Base-by-base conservation (phyloP, 768 basidiomycete genomes). In the Amanita exitialis region DNA sequence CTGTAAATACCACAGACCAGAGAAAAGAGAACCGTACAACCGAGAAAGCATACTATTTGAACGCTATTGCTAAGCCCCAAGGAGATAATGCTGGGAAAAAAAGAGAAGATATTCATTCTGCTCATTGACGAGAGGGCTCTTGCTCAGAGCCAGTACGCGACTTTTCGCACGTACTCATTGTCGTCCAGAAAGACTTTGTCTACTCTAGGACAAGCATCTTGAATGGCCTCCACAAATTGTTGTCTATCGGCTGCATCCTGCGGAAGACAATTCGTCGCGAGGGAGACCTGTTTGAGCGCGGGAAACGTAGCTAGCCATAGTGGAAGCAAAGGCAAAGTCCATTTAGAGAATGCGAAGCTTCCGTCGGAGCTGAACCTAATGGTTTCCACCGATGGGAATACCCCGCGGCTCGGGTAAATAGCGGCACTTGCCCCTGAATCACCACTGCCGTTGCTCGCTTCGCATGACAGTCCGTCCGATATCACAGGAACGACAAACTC, bases 271-370 rank as follows among this genome's bases (percentile, higher is more conserved):
- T 52, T 57, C 12, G 50, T 49, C 15, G 56, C 54, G 4, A 62
- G 48, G 18, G 39, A 21, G 7, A 62, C 55, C 9, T 50, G 43
- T 30, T 25, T 46, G 39, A 62, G 42, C 18, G 53, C 34, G 6
- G 50, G 47, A 41, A 62, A 62, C 38, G 54, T 55, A 0, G 55
- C 49, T 13, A 62, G 55, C 60, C 61, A 62, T 36, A 39, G 47
- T 25, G 58, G 53, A 18, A 62, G 34, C 44, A 34, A 30, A 7
- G 59, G 58, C 8, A 55, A 35, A 10, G 57, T 57, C 61, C 61
- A 59, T 37, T 47, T 53, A 15, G 28, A 54, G 45, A 62, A 62
- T 25, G 54, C 51, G 48, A 59, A 61, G 36, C 39, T 37, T 2
- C 56, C 58, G 35, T 62, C 61, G 1, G 61, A 54, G 47, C 53